Evolutionary conservation across 352 stramenopile species (phyloP), one percentile per base, ranked within the genome.

Genomic region (Sclerospora graminicola): DNA sequence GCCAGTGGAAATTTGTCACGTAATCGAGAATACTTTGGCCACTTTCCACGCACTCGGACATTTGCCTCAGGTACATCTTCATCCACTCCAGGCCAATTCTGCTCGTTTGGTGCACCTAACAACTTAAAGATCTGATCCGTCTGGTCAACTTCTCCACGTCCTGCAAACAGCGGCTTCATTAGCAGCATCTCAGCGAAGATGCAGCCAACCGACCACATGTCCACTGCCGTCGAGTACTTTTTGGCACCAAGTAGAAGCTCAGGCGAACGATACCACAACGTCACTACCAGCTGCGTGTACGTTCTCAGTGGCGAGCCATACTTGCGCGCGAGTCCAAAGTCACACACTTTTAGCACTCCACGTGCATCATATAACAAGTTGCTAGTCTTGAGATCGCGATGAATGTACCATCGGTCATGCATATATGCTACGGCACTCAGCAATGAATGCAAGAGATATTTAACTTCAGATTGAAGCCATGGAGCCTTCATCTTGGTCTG

Each of bases 301-400:
- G 48, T 53, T 23, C 69, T 60, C 28, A 92, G 66, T 0, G 82
- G 81, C 9, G 73, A 84, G 29, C 78, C 81, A 36, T 89, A 91
- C 43, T 89, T 89, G 14, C 83, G 62, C 13, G 78, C 74, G 15
- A 93, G 67, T 2, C 83, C 83, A 58, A 95, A 94, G 46, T 95
- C 83, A 48, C 82, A 92, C 5, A 95, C 66, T 38, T 90, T 91
- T 15, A 94, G 60, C 5, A 73, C 32, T 1, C 79, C 83, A 8
- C 55, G 53, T 49, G 82, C 75, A 56, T 95, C 89, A 45, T 98
- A 97, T 4, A 99, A 61, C 55, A 99, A 74, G 52, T 98, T 98
- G 46, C 69, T 94, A n/a, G 94, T 97, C 73, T 99, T 99, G 48
- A 99, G 76, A 54, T 99, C 95, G 11, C 95, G 84, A 60, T 99